Percentiles rank a stretch among this genome's conserved stretches.
phyloP scores from a whole-genome alignment of 179 eudicot genomes.

The Actinidia arguta region DNA sequence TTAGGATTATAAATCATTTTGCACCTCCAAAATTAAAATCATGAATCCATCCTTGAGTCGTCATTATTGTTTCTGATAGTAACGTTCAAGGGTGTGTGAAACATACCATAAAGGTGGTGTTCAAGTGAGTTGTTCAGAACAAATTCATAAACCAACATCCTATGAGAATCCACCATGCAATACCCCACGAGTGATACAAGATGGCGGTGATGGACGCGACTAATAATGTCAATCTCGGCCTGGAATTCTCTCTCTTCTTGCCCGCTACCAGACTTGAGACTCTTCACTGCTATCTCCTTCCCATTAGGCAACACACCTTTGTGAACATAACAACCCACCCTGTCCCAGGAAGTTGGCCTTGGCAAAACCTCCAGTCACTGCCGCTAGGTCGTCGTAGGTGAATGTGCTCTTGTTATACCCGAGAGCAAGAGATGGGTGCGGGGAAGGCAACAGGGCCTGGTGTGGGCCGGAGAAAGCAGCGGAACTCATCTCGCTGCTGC shows the following conservation, averaged over 20 bases:
- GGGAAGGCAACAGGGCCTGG: slow-evolving; percentile 32
- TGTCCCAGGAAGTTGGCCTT: slow-evolving; percentile 34
- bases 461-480: slow-evolving; percentile 25
- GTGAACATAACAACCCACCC: slow-evolving; percentile 47
- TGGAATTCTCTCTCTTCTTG: slow-evolving; percentile 44
- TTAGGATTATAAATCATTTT: too few relatives aligned
- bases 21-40: too few relatives aligned
- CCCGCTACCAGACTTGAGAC: slow-evolving; percentile 40
- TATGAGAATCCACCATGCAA: slow-evolving; percentile 30
- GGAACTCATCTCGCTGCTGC: slow-evolving; percentile 29
- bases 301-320: slow-evolving; percentile 47
- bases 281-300: slow-evolving; percentile 43
- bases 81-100: too few relatives aligned
- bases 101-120: slow-evolving; percentile 39
- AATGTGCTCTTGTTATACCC: slow-evolving; percentile 36
- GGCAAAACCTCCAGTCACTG: slow-evolving; percentile 33
- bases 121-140: slow-evolving; percentile 38
- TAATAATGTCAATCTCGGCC: slow-evolving; percentile 39
- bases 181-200: slow-evolving; percentile 40
- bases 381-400: slow-evolving; percentile 33
- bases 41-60: too few relatives aligned
- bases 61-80: too few relatives aligned
- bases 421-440: slow-evolving; percentile 32
- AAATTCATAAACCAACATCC: slow-evolving; percentile 43
- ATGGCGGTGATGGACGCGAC: slow-evolving; percentile 40